Percentiles rank a stretch among this genome's conserved stretches.
These are phyloP conservation scores for Arxiozyma bovina DNA, from an alignment of 1,139 yeast species.

Conservation along the genomic window DNA sequence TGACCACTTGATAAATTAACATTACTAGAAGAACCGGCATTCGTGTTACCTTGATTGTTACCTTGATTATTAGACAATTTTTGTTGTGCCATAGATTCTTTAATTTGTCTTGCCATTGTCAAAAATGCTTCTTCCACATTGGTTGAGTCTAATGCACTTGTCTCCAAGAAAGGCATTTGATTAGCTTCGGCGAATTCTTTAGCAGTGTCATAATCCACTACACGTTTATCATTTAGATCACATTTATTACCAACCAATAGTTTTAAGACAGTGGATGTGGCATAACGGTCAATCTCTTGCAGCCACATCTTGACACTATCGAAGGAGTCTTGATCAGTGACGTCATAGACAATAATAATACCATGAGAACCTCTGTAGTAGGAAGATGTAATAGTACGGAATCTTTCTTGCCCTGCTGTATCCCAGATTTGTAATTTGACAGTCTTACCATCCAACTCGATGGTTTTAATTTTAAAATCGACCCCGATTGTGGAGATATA, in stretches of 20 bases:
- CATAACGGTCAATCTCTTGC: slow-evolving; percentile 97
- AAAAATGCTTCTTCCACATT: slow-evolving; percentile 97
- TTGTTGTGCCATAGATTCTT: slow-evolving; percentile 83
- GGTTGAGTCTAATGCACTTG: slow-evolving; percentile 90
- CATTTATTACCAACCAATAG: slow-evolving; percentile 94
- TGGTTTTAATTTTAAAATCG: slow-evolving; percentile 94
- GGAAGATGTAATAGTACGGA: slow-evolving; percentile 94
- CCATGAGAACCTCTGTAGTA: slow-evolving; percentile 99
- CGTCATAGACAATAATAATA: slow-evolving; percentile 94
- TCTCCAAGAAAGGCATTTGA: slow-evolving; percentile 92
- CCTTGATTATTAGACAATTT: slow-evolving; percentile 37
- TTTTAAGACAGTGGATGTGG: slow-evolving; percentile 95
- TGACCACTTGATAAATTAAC: slow-evolving; percentile 92
- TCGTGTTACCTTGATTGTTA: slow-evolving; percentile 26
- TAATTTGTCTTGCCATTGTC: slow-evolving; percentile 98
- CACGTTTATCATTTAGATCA: slow-evolving; percentile 87
- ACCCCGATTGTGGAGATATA: slow-evolving; percentile 97
- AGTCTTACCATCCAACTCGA: slow-evolving; percentile 92
- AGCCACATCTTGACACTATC: slow-evolving; percentile 97
- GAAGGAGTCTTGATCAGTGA: slow-evolving; percentile 95
- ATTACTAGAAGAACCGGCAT: slow-evolving; percentile 50
- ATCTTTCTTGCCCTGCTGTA: slow-evolving; percentile 97
- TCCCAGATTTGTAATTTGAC: slow-evolving; percentile 98
- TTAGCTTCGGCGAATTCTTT: slow-evolving; percentile 96
- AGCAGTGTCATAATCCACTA: slow-evolving; percentile 92